phyloP scores from a whole-genome alignment of 768 basidiomycete species.

The Suillus luteus region DNA sequence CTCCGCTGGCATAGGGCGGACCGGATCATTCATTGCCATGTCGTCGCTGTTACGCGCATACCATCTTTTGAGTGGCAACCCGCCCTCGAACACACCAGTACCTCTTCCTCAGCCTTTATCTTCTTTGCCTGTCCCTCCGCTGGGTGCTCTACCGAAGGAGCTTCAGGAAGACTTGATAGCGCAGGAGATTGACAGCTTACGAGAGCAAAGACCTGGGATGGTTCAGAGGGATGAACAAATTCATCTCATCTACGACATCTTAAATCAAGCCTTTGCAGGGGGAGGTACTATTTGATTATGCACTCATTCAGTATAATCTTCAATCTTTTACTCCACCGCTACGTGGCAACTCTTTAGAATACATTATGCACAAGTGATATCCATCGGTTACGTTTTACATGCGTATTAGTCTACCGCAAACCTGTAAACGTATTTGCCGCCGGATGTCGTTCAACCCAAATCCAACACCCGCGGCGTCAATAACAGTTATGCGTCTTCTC shows the following conservation, averaged over 20 bases:
- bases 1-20: slow-evolving; percentile 86
- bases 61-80: slow-evolving; percentile 43
- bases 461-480: background rate
- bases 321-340: background rate
- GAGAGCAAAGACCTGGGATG: slow-evolving; percentile 85
- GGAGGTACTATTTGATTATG: slow-evolving; percentile 13
- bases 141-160: slow-evolving; percentile 56
- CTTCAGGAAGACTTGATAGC: slow-evolving; percentile 58
- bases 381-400: background rate
- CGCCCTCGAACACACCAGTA: slow-evolving; percentile 25
- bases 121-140: slow-evolving; percentile 46
- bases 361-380: background rate
- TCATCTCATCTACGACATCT: slow-evolving; percentile 61
- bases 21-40: slow-evolving; percentile 83
- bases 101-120: slow-evolving; percentile 31
- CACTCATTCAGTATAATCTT: background rate
- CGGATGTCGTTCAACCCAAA: background rate
- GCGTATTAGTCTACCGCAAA: background rate
- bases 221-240: slow-evolving; percentile 73
- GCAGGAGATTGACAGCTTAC: slow-evolving; percentile 72
- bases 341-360: background rate
- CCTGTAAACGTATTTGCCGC: background rate
- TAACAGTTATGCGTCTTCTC: background rate
- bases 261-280: slow-evolving; percentile 34
- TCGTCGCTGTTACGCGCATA: slow-evolving; percentile 73